Evolutionary conservation across 352 stramenopile species (phyloP), one percentile per base, ranked within the genome.

Genomic region (Thalassiosira oceanica): DNA sequence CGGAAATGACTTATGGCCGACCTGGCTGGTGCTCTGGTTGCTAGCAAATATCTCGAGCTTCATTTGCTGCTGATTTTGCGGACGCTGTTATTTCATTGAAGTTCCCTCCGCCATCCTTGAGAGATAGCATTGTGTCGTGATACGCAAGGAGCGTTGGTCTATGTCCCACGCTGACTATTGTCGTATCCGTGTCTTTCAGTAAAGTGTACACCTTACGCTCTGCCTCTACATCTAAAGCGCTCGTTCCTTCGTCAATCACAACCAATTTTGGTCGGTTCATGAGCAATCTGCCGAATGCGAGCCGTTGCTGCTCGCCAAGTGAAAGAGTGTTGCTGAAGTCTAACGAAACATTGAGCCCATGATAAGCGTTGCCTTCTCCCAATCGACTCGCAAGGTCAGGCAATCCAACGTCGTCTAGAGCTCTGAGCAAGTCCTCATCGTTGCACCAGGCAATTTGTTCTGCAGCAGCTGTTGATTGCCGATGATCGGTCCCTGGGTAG

Each of bases 301-400:
- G 60, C 10, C 91, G 57, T 56, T 95, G 91, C 69, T 95, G 91
- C 52, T 95, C 91, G n/a, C 91, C 91, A 36, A 95, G 61, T 2
- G 79, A 92, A 0, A 95, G 66, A 20, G 70, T 90, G 52, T 93
- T 92, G 13, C 64, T 77, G 89, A 89, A 95, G 76, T 95, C 88
- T 8, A 88, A 46, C 3, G 87, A 68, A 2, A 73, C 52, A 31
- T 88, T 51, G 5, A 93, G 54, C 20, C 82, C 86, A 15, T 18
- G 50, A 18, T 48, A 29, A 16, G 50, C 29, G 33, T 58, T 35
- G 3, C 50, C 50, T 21, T 58, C 50, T 18, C 87, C 87, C n/a
- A 75, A 70, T 51, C 84, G 57, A 29, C 13, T 44, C 7, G 89
- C 75, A 11, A 95, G 68, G 42, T 85, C 35, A 6, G 51, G 53